Evolutionary conservation across 1,284 basidiomycete genomes (phyloP), one percentile per base, ranked within the genome.

Genomic region (Microbotryum lychnidis-dioicae): DNA sequence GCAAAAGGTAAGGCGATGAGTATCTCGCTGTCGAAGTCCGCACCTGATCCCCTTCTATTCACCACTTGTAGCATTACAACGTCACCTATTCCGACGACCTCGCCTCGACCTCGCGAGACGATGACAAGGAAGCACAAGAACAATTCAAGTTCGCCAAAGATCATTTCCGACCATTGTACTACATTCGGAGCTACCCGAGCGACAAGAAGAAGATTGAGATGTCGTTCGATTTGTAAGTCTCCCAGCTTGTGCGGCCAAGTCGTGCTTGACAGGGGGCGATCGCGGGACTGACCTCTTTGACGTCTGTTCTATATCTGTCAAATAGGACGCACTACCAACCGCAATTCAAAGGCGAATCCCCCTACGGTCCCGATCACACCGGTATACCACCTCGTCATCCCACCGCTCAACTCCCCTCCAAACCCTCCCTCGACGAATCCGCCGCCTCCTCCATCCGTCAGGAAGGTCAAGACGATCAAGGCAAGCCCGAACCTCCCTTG

Each of bases 161-260:
- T 49, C 76, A 80, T 58, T 84, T 83, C 72, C 76, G 78, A 8
- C 80, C 81, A 6, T 74, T 44, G 27, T 63, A 54, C 50, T 29
- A 16, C 20, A 49, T 50, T 8, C 14, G 48, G 6, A 20, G 25
- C 9, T 56, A 56, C 67, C 78, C 79, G 3, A 69, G 77, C 46
- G 82, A 83, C 71, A 80, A 78, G 62, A 75, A 76, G 42, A 80
- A 81, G 74, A 79, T 84, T 62, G 83, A 84, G 72, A 85, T 84
- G 83, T 81, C 79, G 69, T 84, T 83, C 70, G 71, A 73, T 57
- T 33, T 72, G 55, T 51, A 23, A 45, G 20, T 52, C 20, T 7
- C 20, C 27, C 6, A 23, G 12, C 33, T 37, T 16, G 42, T 21
- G 27, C 27, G 6, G 27, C 27, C 6, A 27, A 27, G 6, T 27